phyloP scores from a whole-genome alignment of 345 rosid species.

The Bretschneidera sinensis region DNA sequence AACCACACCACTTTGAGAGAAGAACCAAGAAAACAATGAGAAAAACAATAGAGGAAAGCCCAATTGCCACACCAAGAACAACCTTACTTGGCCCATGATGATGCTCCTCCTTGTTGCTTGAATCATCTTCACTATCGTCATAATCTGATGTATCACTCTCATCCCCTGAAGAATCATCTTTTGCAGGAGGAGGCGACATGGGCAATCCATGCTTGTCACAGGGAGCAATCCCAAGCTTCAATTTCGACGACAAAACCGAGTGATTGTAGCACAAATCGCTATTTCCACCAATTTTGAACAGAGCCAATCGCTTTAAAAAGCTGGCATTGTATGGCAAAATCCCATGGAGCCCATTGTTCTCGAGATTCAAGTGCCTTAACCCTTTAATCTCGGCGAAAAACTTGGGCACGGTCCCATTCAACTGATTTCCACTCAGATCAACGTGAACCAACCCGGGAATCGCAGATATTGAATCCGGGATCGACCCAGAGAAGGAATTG shows the following conservation, averaged over 20 bases:
- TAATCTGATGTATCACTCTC: slow-evolving; percentile 54
- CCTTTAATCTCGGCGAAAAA: slow-evolving; percentile 64
- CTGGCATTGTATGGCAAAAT: slow-evolving; percentile 78
- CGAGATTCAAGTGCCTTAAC: slow-evolving; percentile 68
- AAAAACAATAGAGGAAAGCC: slow-evolving; percentile 74
- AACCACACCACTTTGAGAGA: slow-evolving; percentile 74
- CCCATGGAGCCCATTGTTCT: slow-evolving; percentile 66
- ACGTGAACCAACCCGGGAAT: slow-evolving; percentile 60
- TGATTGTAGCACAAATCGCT: slow-evolving; percentile 77
- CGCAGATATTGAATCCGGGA: slow-evolving; percentile 76
- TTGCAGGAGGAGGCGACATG: slow-evolving; percentile 72
- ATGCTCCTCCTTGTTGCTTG: slow-evolving; percentile 34
- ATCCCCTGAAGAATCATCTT: slow-evolving; percentile 31
- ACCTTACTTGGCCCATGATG: slow-evolving; percentile 84
- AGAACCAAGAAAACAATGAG: slow-evolving; percentile 77
- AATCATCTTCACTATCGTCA: slow-evolving; percentile 27
- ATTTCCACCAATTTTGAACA: slow-evolving; percentile 77
- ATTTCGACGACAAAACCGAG: slow-evolving; percentile 52
- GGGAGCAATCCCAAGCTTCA: slow-evolving; percentile 78
- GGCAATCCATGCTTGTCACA: slow-evolving; percentile 95
- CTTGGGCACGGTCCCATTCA: slow-evolving; percentile 81
- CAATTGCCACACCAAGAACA: slow-evolving; percentile 86
- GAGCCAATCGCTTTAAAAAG: slow-evolving; percentile 51
- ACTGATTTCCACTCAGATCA: slow-evolving; percentile 86
- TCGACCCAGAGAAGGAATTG: slow-evolving; percentile 73